Evolutionary conservation across 345 rosid genomes (phyloP), one percentile per base, ranked within the genome.

Genomic region (Viola odorata): DNA sequence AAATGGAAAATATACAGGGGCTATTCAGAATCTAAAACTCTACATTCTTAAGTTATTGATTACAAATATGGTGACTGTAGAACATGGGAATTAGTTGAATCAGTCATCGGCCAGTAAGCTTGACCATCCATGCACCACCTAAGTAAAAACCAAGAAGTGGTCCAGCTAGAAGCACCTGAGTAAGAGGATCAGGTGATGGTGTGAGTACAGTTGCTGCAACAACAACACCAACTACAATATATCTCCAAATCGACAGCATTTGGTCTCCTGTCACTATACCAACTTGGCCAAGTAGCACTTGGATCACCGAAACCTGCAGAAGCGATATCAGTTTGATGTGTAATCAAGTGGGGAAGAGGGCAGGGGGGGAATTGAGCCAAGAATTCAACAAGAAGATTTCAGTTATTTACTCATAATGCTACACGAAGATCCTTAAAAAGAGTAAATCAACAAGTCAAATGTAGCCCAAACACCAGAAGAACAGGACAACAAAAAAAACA

Each of bases 171-270:
- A 94, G 96, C 77, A 90, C 37, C 75, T 89, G 99, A 58, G 99
- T 94, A 13, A 94, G 90, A 75, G 99, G 99, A 72, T 94, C 97
- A 4, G 97, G 87, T 11, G 99, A 92, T 50, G 99, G 99, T 7
- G 97, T 94, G 45, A 94, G 79, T 10, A 94, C 82, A 41, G 99
- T 97, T 15, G 99, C 97, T 7, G 84, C 99, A 50, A 94, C 73
- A 13, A 94, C 96, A 0, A 96, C 91, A 37, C 99, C 99, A 4
- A 89, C 97, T 40, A 92, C 91, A 41, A 89, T 96, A 44, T 94
- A 89, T 78, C 96, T 81, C 99, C 99, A 94, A 23, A 94, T 80
- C 5, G 99, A 94, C 41, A 92, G 82, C 98, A 92, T 92, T 66
- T 85, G 94, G 72, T 89, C 95, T 61, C 97, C 91, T 0, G 96